A percentile compares a stretch with the other conserved stretches of the same genome.
These are phyloP conservation scores for Silene latifolia DNA, from an alignment of 148 eudicot genomes.

Conservation along the genomic window DNA sequence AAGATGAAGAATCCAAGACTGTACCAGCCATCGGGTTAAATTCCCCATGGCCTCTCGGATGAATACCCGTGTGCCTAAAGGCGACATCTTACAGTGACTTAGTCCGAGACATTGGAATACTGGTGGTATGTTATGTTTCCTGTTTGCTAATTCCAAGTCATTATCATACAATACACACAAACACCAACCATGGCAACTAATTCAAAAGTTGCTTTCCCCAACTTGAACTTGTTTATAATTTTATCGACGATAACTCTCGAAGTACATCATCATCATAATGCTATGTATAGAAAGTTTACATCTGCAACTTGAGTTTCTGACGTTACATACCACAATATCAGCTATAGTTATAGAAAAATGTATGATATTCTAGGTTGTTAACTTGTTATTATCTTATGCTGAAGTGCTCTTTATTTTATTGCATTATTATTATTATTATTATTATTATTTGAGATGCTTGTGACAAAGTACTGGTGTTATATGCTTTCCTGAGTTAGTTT, in stretches of 20 bases:
- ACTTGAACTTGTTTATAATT: constrained; percentile 19
- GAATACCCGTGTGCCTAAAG: no score
- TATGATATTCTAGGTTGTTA: neutral
- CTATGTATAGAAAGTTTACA: constrained; percentile 24
- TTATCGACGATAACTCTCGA: neutral
- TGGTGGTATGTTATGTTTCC: neutral
- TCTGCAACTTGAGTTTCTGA: constrained; percentile 6
- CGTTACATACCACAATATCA: constrained; percentile 16
- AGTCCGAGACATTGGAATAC: neutral
- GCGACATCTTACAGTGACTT: neutral
- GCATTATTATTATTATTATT: no score
- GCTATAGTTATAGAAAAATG: neutral
- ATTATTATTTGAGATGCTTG: constrained; percentile 10
- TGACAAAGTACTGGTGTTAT: constrained; percentile 18
- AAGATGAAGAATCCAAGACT: no score
- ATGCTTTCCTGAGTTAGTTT: constrained; percentile 20
- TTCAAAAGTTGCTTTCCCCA: neutral
- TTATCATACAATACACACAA: no score
- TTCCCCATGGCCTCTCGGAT: no score
- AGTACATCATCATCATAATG: constrained; percentile 6
- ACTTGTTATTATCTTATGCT: neutral
- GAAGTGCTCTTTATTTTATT: neutral
- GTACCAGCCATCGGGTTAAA: no score
- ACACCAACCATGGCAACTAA: neutral
- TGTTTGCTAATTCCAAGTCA: neutral